phyloP scores from a whole-genome alignment of 345 rosid genomes.

The Populus tremula region DNA sequence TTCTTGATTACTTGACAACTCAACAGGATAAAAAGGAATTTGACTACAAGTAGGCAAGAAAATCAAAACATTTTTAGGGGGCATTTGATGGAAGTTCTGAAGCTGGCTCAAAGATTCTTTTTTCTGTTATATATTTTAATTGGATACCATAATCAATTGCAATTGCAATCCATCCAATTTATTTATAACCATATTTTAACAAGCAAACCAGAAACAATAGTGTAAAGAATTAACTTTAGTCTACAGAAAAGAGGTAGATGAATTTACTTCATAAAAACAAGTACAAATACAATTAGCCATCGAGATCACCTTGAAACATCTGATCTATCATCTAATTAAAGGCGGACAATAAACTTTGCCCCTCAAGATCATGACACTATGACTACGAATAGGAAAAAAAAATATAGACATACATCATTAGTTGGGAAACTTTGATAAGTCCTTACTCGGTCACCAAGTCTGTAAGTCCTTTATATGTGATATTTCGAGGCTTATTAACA shows the following conservation, averaged over 20 bases:
- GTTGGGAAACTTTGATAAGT: slow-evolving; percentile 3
- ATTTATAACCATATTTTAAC: neutral
- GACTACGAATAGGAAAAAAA: neutral
- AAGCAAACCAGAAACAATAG: neutral
- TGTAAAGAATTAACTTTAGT: neutral
- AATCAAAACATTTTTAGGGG: no score
- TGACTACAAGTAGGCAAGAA: neutral
- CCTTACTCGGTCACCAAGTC: slow-evolving; percentile 93
- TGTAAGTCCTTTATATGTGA: slow-evolving; percentile 77
- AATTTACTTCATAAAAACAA: neutral
- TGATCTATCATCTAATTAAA: neutral
- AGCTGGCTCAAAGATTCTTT: neutral
- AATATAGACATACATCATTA: neutral
- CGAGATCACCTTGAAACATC: neutral
- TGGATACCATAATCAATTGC: neutral
- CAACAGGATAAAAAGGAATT: neutral
- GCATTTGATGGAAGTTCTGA: neutral
- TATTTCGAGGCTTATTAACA: slow-evolving; percentile 75
- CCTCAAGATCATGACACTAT: neutral
- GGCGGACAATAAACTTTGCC: neutral
- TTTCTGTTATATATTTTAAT: neutral
- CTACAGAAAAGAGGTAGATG: neutral
- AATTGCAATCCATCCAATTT: no score
- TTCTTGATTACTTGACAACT: neutral
- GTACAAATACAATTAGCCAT: neutral